Conservation (phyloP, 1,284 basidiomycete genomes). For the Leucoagaricus sp. region DNA sequence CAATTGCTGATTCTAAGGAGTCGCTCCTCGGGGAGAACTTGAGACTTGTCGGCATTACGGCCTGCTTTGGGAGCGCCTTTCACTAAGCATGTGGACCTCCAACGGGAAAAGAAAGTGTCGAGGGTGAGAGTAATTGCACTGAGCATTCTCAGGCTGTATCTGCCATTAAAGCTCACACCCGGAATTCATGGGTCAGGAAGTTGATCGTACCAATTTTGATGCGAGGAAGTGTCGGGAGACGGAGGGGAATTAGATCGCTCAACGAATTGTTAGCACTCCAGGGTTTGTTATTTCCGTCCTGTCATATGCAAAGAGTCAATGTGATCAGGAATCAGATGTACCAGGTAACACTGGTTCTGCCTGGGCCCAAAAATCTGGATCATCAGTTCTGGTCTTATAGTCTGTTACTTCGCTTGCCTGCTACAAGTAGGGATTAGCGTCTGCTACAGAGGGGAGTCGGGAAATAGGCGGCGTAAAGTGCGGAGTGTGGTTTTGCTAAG, state of each 20-base stretch:
- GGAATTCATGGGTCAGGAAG: constrained; percentile 1
- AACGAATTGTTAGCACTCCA: not conserved
- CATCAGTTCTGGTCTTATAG: not conserved
- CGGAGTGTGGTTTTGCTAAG: constrained; percentile 5
- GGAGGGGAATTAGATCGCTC: constrained; percentile 8
- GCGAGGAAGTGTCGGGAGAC: not conserved
- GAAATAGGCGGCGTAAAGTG: not conserved
- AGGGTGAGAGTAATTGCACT: not conserved
- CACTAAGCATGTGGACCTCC: not conserved
- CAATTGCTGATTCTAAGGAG: no score
- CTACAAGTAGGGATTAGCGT: not conserved
- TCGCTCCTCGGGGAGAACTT: not conserved
- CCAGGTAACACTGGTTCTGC: not conserved
- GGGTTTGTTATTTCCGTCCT: not conserved
- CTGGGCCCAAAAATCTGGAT: not conserved
- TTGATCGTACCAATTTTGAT: not conserved
- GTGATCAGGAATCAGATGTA: not conserved
- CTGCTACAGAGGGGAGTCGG: constrained; percentile 1
- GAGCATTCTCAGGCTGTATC: not conserved
- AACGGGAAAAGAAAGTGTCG: not conserved
- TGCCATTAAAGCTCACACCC: not conserved
- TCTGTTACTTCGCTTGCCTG: not conserved
- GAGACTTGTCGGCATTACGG: not conserved
- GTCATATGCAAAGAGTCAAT: not conserved
- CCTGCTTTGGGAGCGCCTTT: not conserved